Conservation (phyloP, 164 flowering plant species). For the Nymphaea colorata region DNA sequence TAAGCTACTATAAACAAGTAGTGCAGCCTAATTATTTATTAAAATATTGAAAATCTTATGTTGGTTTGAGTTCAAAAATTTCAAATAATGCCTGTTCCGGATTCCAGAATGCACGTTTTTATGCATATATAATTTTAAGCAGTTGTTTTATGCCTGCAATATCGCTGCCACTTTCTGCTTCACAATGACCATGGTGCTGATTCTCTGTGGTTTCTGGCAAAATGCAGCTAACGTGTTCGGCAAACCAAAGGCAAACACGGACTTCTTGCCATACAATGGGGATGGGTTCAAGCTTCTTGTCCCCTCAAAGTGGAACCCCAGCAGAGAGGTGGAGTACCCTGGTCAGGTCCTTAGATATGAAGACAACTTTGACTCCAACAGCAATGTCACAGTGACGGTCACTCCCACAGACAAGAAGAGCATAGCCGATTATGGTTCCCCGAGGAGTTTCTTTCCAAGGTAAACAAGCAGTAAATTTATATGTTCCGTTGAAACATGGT, state of each 20-base stretch:
- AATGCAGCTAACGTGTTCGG: conserved; percentile 90
- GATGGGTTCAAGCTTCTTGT: conserved; percentile 64
- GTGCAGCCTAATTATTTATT: too few relatives aligned
- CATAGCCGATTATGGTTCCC: conserved; percentile 77
- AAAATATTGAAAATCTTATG: too few relatives aligned
- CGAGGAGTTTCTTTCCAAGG: conserved; percentile 71
- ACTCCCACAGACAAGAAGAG: conserved; percentile 66
- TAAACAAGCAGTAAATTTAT: conserved; percentile 7
- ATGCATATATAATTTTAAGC: too few relatives aligned
- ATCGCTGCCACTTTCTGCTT: too few relatives aligned
- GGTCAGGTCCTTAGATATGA: conserved; percentile 91
- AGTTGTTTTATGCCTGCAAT: too few relatives aligned
- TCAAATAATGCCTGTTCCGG: too few relatives aligned
- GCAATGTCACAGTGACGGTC: conserved; percentile 56
- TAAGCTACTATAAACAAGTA: too few relatives aligned
- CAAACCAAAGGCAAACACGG: conserved; percentile 87
- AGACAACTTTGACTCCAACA: conserved; percentile 83
- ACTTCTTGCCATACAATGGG: conserved; percentile 58
- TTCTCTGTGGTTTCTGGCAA: not conserved
- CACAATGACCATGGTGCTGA: too few relatives aligned
- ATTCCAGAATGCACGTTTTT: too few relatives aligned
- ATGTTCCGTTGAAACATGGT: not conserved
- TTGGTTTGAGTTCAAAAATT: too few relatives aligned
- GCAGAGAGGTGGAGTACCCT: conserved; percentile 86
- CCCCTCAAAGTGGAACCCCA: conserved; percentile 97